Conservation (phyloP, 2,329 filamentous ascomycete species). For the Metarhizium rileyi region DNA sequence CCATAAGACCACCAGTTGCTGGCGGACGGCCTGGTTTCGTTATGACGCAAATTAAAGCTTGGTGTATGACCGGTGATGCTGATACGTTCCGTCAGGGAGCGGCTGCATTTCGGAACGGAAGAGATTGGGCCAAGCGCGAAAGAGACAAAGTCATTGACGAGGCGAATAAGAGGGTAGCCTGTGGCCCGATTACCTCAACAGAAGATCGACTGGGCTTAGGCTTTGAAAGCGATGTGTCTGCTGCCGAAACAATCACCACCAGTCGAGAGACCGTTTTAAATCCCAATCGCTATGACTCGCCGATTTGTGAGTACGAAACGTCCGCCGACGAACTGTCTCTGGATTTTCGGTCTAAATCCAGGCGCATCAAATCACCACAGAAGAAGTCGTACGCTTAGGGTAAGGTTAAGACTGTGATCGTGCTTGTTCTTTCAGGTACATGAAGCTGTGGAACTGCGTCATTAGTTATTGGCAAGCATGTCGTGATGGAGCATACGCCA, state of each 20-base stretch:
- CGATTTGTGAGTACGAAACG: constrained; percentile 1
- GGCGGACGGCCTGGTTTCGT: constrained; percentile 17
- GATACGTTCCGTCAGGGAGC: constrained; percentile 25
- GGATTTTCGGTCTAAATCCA: background rate
- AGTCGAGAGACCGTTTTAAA: constrained; percentile 9
- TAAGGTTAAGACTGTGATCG: too few species aligned
- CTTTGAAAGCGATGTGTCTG: background rate
- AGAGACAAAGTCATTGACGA: constrained; percentile 23
- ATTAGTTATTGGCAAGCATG: too few species aligned
- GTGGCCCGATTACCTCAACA: too few species aligned
- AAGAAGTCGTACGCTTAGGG: too few species aligned
- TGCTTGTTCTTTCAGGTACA: too few species aligned
- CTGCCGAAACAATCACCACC: background rate
- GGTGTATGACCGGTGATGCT: constrained; percentile 16
- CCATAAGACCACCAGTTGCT: constrained; percentile 8
- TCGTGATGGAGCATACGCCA: too few species aligned
- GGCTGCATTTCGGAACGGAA: constrained; percentile 29
- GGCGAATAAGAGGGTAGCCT: constrained; percentile 2
- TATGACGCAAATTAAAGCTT: too few species aligned
- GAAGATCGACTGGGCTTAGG: background rate
- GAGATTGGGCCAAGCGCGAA: constrained; percentile 27
- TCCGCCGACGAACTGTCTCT: constrained; percentile 2
- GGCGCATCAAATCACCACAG: background rate
- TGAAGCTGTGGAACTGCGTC: too few species aligned
- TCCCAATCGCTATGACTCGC: background rate